These are phyloP conservation scores for Cercospora sojina DNA, from an alignment of 2,329 filamentous ascomycete genomes.

Conservation along the genomic window DNA sequence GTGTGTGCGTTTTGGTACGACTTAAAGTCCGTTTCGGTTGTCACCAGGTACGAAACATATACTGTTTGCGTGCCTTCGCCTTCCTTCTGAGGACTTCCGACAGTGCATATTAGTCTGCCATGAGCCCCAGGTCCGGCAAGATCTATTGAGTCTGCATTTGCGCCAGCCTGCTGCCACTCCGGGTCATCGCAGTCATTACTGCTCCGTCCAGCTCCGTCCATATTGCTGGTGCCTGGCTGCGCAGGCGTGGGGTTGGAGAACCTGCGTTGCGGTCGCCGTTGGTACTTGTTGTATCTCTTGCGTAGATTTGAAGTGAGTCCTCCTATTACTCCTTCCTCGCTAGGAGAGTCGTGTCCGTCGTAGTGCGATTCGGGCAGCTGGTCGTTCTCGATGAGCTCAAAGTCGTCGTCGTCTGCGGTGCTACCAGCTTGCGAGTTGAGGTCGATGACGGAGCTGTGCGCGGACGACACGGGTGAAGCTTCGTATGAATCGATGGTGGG, in stretches of 20 bases:
- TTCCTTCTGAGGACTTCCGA: constrained; percentile 85
- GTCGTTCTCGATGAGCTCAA: constrained; percentile 23
- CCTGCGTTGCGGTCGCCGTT: constrained; percentile 6
- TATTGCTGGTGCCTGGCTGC: constrained; percentile 20
- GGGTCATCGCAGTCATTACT: constrained; percentile 76
- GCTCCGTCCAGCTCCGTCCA: constrained; percentile 34
- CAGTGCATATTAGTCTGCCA: constrained; percentile 79
- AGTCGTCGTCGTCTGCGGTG: constrained; percentile 16
- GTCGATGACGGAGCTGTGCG: constrained; percentile 21
- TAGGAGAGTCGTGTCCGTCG: constrained; percentile 19
- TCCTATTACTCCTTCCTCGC: constrained; percentile 14
- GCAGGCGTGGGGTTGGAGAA: constrained; percentile 7
- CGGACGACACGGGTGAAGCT: constrained; percentile 7
- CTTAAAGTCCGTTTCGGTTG: constrained; percentile 88
- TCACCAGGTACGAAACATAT: constrained; percentile 93
- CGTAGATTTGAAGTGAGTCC: constrained; percentile 13
- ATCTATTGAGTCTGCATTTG: constrained; percentile 56
- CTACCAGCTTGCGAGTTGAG: constrained; percentile 4
- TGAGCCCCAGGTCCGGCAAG: constrained; percentile 62
- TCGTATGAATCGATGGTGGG: constrained; percentile 5
- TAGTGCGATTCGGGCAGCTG: constrained; percentile 18
- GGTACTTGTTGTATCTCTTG: constrained; percentile 6
- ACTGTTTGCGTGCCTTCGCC: constrained; percentile 95
- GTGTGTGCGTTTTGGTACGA: constrained; percentile 83
- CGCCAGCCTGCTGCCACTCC: constrained; percentile 63